Conservation (phyloP, 345 rosid genomes). For the Eucalyptus camaldulensis region DNA sequence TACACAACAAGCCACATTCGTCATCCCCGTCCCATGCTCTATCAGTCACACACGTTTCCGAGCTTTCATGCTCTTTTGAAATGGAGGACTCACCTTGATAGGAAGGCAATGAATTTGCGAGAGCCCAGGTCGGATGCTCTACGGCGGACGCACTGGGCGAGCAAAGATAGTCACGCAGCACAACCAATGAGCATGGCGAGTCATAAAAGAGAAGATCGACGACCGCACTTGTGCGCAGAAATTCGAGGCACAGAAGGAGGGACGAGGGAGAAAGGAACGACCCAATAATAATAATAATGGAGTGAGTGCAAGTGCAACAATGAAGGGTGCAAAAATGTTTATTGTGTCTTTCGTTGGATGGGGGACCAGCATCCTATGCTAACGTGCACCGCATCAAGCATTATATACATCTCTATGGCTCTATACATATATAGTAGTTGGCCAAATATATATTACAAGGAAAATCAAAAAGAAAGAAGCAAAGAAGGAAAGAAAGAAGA, state of each 20-base stretch:
- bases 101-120: neutral
- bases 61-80: neutral
- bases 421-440: neutral
- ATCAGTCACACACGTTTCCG: neutral
- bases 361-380: constrained; percentile 46
- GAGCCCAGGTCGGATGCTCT: neutral
- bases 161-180: neutral
- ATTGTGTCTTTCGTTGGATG: neutral
- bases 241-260: neutral
- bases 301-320: constrained; percentile 2
- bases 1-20: neutral
- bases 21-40: neutral
- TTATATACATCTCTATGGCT: neutral
- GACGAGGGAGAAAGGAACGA: neutral
- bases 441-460: neutral
- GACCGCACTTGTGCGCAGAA: neutral
- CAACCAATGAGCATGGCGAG: neutral
- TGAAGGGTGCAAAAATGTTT: constrained; percentile 8
- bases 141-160: constrained; percentile 7
- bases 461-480: neutral
- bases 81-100: constrained; percentile 26
- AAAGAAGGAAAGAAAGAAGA: neutral
- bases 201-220: neutral
- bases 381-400: constrained; percentile 63
- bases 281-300: neutral